Conservation (phyloP, 2,329 filamentous ascomycete species). For the Dothideomycetes sp. region DNA sequence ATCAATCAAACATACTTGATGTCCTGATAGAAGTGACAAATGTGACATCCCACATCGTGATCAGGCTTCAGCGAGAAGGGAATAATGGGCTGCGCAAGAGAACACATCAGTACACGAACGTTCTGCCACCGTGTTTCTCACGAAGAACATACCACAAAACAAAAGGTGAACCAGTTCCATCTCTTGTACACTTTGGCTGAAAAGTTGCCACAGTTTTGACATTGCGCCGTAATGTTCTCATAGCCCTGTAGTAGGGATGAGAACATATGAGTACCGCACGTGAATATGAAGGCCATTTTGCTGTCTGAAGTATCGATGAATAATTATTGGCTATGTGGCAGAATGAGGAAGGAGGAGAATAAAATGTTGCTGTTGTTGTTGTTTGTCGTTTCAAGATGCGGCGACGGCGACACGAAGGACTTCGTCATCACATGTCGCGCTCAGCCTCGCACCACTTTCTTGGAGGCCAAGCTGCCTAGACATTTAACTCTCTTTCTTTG, state of each 20-base stretch:
- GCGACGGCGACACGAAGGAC: too few relatives aligned
- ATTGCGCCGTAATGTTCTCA: constrained; percentile 42
- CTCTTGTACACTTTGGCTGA: constrained; percentile 36
- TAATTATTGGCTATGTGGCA: too few relatives aligned
- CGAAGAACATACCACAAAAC: constrained; percentile 56
- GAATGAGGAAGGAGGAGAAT: too few relatives aligned
- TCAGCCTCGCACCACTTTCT: too few relatives aligned
- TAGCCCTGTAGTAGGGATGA: constrained; percentile 36
- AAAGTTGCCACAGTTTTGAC: constrained; percentile 45
- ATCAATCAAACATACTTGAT: constrained; percentile 28
- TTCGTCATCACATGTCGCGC: too few relatives aligned
- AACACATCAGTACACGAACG: not conserved
- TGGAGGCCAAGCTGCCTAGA: too few relatives aligned
- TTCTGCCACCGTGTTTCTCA: too few relatives aligned
- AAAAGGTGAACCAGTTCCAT: constrained; percentile 60
- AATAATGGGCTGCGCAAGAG: constrained; percentile 54
- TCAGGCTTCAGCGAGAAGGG: constrained; percentile 53
- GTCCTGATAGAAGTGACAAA: constrained; percentile 66
- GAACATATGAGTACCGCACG: constrained; percentile 43
- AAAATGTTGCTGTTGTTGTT: too few relatives aligned
- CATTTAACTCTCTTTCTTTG: too few relatives aligned
- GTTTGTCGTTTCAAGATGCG: too few relatives aligned
- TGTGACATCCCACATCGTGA: constrained; percentile 59
- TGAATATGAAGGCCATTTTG: constrained; percentile 45
- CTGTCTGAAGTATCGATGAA: too few relatives aligned